Conservation (phyloP, 768 basidiomycete genomes). For the Cubamyces sp. region DNA sequence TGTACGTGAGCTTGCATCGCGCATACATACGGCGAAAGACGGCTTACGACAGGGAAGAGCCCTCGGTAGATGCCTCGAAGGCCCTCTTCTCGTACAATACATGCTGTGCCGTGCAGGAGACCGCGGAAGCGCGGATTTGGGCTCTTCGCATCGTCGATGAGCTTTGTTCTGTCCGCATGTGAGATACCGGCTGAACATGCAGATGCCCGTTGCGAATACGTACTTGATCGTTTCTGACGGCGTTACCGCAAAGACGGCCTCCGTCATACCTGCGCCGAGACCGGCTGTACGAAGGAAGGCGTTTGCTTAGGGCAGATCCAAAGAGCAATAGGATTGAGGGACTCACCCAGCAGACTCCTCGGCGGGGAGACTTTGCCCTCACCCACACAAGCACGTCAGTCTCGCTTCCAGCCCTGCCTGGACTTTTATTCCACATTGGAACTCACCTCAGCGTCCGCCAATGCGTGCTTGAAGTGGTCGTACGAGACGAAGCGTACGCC, state of each 20-base stretch:
- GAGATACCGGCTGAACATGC: neutral
- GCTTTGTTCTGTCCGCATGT: constrained; percentile 73
- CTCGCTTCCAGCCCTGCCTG: too few relatives aligned
- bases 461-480: constrained; percentile 83
- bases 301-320: neutral
- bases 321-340: neutral
- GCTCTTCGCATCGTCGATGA: constrained; percentile 92
- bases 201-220: neutral
- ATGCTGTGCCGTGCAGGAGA: constrained; percentile 78
- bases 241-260: constrained; percentile 93
- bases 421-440: too few relatives aligned
- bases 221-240: constrained; percentile 99
- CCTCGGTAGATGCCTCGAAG: constrained; percentile 86
- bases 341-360: constrained; percentile 74
- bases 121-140: constrained; percentile 86
- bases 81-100: constrained; percentile 87
- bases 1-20: neutral
- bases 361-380: constrained; percentile 93
- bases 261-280: constrained; percentile 86
- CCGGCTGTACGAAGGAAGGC: constrained; percentile 51
- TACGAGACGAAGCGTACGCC: constrained; percentile 96
- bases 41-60: constrained; percentile 85
- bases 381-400: constrained; percentile 10
- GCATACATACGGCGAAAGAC: constrained; percentile 21
- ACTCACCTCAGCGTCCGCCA: constrained; percentile 83